Conservation (phyloP, 805 yeast genomes). For the Kurtzmaniella fragi region DNA sequence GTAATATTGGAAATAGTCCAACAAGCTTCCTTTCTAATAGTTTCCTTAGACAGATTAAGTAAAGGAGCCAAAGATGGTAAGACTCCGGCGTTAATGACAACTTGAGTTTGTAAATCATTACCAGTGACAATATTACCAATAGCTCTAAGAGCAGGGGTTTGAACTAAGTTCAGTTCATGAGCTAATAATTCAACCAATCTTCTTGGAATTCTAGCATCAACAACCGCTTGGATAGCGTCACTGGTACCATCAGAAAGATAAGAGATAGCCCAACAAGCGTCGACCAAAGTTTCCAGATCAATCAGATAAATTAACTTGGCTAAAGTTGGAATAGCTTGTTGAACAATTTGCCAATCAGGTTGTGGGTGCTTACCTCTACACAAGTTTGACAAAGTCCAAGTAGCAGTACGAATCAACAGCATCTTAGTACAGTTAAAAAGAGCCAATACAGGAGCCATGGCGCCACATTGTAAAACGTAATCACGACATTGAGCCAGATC, state of each 20-base stretch:
- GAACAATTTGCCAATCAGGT: conserved; percentile 90
- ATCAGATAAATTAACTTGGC: conserved; percentile 86
- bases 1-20: conserved; percentile 98
- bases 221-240: conserved; percentile 93
- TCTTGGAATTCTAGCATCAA: conserved; percentile 92
- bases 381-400: conserved; percentile 95
- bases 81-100: conserved; percentile 89
- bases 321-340: conserved; percentile 83
- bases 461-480: conserved; percentile 76
- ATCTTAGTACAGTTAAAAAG: conserved; percentile 78
- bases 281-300: conserved; percentile 90
- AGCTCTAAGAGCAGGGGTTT: conserved; percentile 96
- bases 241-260: conserved; percentile 90
- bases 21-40: conserved; percentile 94
- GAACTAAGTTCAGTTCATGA: conserved; percentile 80
- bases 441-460: conserved; percentile 81
- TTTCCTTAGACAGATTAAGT: conserved; percentile 80
- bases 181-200: conserved; percentile 87
- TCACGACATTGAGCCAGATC: conserved; percentile 90
- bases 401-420: conserved; percentile 91
- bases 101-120: conserved; percentile 91
- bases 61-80: conserved; percentile 78
- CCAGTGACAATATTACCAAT: conserved; percentile 98
- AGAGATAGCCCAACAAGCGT: conserved; percentile 98
- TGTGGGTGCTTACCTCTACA: conserved; percentile 96